Evolutionary conservation across 805 yeast species (phyloP), one percentile per base, ranked within the genome.

Genomic region (Saturnispora kantuleensis): DNA sequence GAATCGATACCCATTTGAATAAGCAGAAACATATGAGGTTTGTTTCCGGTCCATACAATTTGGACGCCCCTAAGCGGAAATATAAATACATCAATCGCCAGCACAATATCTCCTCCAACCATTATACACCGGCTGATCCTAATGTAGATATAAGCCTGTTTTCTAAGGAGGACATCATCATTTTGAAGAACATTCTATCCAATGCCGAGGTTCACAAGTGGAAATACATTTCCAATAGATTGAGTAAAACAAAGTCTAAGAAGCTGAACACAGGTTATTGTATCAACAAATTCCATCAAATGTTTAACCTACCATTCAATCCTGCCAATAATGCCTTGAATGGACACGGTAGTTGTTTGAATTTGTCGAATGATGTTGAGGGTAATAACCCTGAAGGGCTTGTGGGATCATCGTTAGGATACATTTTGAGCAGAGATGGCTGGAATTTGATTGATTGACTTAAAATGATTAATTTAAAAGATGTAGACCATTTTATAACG

Each of bases 151-250:
- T 59, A 5, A 39, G 53, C 0, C 49, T 47, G 11, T 62, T 62
- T 38, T 57, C 65, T 1, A 58, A 58, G 28, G 63, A 61, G 32
- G 67, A 62, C 38, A 46, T 60, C 5, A 46, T 52, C 3, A 50
- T 60, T 4, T 29, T 62, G 18, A 55, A 56, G 35, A 55, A 51
- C 33, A 39, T 62, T 12, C 47, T 62, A 26, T 62, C 65, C 2
- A 32, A 50, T 16, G 64, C 65, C 3, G 67, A 62, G 48, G 46
- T 50, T 11, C 65, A 60, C 42, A 62, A 62, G 39, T 62, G 67
- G 67, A 62, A 62, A 39, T 54, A 50, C 35, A 44, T 60, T 10
- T 57, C 65, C 5, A 59, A 56, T 41, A 59, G 52, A 42, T 40
- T 62, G 8, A 60, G 66, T 3, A 62, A 59, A 39, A 32, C 42